Evolutionary conservation across 495 filamentous ascomycete genomes (phyloP).

Genomic region (Friedmanniomyces simplex): DNA sequence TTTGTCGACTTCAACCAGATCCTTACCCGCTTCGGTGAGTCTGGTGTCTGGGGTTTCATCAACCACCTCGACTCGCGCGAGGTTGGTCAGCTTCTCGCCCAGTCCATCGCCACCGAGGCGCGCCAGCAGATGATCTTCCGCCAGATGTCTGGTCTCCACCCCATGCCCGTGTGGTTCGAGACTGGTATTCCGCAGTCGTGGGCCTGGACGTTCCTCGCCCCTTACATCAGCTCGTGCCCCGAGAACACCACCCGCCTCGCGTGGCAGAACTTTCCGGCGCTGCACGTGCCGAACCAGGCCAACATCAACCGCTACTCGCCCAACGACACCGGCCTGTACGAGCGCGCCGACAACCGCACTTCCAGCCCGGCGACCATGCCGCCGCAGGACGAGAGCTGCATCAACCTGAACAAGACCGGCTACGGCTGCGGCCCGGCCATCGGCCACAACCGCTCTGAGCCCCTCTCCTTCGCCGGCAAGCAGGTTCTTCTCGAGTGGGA

Average conservation of each 20-base stretch:
- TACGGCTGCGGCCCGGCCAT: slow-evolving; percentile 53
- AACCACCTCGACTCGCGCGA: slow-evolving; percentile 70
- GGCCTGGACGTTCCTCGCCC: slow-evolving; percentile 78
- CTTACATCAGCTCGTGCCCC: slow-evolving; percentile 73
- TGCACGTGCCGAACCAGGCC: slow-evolving; percentile 66
- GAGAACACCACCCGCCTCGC: slow-evolving; percentile 60
- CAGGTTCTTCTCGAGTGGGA: slow-evolving; percentile 67
- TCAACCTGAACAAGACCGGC: slow-evolving; percentile 41
- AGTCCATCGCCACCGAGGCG: slow-evolving; percentile 73
- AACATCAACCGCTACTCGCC: slow-evolving; percentile 53
- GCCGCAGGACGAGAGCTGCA: slow-evolving; percentile 37
- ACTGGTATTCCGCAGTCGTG: slow-evolving; percentile 74
- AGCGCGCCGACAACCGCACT: slow-evolving; percentile 41
- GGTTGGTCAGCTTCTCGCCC: slow-evolving; percentile 59
- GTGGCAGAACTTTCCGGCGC: slow-evolving; percentile 82
- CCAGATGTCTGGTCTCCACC: slow-evolving; percentile 73
- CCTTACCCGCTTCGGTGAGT: slow-evolving; percentile 70
- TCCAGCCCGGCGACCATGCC: slow-evolving; percentile 39
- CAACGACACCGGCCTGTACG: slow-evolving; percentile 42
- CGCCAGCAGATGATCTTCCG: slow-evolving; percentile 85
- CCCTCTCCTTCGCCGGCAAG: slow-evolving; percentile 67
- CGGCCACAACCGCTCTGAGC: slow-evolving; percentile 52
- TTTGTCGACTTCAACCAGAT: slow-evolving; percentile 83
- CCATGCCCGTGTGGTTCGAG: slow-evolving; percentile 81
- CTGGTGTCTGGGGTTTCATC: slow-evolving; percentile 69